phyloP scores from a whole-genome alignment of 805 yeast genomes.

The Tetrapisispora pingtungensis region DNA sequence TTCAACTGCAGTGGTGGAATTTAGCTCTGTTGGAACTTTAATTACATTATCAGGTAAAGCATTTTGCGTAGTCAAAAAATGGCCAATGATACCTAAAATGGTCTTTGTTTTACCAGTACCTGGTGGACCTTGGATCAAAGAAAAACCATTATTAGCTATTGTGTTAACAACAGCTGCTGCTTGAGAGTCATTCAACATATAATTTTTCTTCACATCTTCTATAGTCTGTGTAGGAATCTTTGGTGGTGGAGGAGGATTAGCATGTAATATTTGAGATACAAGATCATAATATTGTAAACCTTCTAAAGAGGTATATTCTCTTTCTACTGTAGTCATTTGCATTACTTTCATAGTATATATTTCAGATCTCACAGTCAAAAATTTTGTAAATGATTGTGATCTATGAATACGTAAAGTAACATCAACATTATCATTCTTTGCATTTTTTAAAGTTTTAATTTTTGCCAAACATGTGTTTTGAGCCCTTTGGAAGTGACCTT shows the following conservation, averaged over 20 bases:
- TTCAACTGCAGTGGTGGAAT: conserved; percentile 12
- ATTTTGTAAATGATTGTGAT: conserved; percentile 35
- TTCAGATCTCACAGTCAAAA: conserved; percentile 52
- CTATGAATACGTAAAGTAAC: conserved; percentile 58
- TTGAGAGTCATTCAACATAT: conserved; percentile 75
- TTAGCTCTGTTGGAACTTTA: conserved; percentile 23
- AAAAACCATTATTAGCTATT: conserved; percentile 59
- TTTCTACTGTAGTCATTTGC: conserved; percentile 85
- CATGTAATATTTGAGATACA: conserved; percentile 53
- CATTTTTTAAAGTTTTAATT: conserved; percentile 58
- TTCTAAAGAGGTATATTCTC: conserved; percentile 78
- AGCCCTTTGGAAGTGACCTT: conserved; percentile 28
- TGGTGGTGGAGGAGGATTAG: conserved; percentile 38
- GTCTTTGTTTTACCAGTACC: conserved; percentile 99
- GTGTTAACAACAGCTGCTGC: conserved; percentile 81
- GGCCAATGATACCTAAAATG: conserved; percentile 82
- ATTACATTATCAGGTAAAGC: conserved; percentile 22
- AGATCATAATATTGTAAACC: conserved; percentile 80
- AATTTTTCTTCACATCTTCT: conserved; percentile 35
- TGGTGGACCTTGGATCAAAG: conserved; percentile 96
- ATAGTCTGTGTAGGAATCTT: conserved; percentile 30
- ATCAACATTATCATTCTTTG: conserved; percentile 59
- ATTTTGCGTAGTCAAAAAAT: conserved; percentile 41
- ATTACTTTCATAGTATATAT: conserved; percentile 64
- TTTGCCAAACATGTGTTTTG: conserved; percentile 66